A percentile compares a stretch with the other conserved stretches of the same genome.
Evolutionary conservation across 1,139 yeast genomes (phyloP).

Genomic region (Taiozyma onychis): DNA sequence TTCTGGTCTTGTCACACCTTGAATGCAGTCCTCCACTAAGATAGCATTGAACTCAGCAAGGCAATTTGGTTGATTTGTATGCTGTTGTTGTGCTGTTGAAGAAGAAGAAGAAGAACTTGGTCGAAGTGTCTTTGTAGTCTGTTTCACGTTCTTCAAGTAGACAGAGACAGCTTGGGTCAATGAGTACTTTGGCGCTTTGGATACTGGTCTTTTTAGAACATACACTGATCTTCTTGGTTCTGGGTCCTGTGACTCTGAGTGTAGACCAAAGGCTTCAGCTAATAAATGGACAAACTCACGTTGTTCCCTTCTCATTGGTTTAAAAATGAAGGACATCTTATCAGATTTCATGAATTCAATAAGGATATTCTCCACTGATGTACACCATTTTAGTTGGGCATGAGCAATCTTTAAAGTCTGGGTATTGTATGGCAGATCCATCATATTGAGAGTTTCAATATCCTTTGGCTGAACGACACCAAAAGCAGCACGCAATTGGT

Average conservation of each 20-base stretch:
- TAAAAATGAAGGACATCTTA: constrained; percentile 48
- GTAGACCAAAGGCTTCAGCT: constrained; percentile 52
- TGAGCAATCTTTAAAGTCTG: constrained; percentile 23
- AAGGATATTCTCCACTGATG: constrained; percentile 49
- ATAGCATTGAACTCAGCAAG: constrained; percentile 40
- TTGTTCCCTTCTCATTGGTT: constrained; percentile 67
- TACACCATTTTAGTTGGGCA: constrained; percentile 58
- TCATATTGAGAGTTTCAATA: constrained; percentile 23
- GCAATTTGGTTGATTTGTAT: not conserved
- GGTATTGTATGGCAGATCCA: constrained; percentile 26
- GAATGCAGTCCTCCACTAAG: constrained; percentile 45
- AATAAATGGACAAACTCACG: constrained; percentile 67
- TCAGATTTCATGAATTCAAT: constrained; percentile 39
- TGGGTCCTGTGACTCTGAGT: constrained; percentile 71
- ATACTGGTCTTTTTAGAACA: constrained; percentile 36
- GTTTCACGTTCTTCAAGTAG: constrained; percentile 29
- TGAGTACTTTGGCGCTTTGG: constrained; percentile 29
- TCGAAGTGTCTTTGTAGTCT: constrained; percentile 20
- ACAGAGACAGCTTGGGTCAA: constrained; percentile 25
- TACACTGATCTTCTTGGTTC: constrained; percentile 77
- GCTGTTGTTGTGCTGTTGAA: constrained; percentile 6
- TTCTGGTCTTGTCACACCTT: constrained; percentile 46
- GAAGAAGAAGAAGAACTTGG: constrained; percentile 20
- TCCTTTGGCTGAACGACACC: constrained; percentile 24
- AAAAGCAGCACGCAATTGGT: constrained; percentile 60